phyloP scores from a whole-genome alignment of 2,329 filamentous ascomycete species.

The Dactylellina sp. region DNA sequence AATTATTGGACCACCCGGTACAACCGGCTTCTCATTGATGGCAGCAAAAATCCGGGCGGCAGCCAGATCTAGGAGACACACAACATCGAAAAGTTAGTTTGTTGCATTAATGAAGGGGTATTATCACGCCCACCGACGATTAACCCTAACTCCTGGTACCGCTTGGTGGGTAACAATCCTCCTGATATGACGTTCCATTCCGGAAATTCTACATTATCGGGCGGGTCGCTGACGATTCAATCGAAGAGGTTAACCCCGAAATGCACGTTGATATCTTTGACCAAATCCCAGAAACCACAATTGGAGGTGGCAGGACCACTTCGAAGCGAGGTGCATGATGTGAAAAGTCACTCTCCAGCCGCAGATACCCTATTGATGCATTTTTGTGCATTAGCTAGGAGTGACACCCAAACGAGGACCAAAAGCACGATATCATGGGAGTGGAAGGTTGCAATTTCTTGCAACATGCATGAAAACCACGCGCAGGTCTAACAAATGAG shows the following conservation, averaged over 20 bases:
- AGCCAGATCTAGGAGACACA: no score
- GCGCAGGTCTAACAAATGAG: slow-evolving; percentile 39
- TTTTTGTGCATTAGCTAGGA: slow-evolving; percentile 2
- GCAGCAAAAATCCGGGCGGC: neutral
- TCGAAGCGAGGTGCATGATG: slow-evolving; percentile 27
- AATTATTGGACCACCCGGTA: neutral
- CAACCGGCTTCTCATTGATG: neutral
- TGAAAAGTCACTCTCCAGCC: slow-evolving; percentile 24
- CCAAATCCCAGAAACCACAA: neutral
- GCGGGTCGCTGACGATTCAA: neutral
- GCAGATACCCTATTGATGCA: slow-evolving; percentile 18
- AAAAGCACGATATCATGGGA: slow-evolving; percentile 47
- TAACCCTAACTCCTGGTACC: no score
- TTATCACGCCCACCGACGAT: no score
- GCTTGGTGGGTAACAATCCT: no score
- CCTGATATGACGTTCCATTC: no score
- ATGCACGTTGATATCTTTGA: neutral
- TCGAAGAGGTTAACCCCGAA: neutral
- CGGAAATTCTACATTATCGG: no score
- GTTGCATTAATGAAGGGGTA: no score
- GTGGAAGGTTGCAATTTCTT: slow-evolving; percentile 47
- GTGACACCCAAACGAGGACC: neutral
- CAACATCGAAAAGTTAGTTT: no score
- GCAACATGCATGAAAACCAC: slow-evolving; percentile 31
- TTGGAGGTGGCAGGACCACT: slow-evolving; percentile 1